Percentiles rank a stretch among this genome's conserved stretches.
These are phyloP conservation scores for Penicillium flavigenum DNA, from an alignment of 495 filamentous ascomycete species.

Conservation along the genomic window DNA sequence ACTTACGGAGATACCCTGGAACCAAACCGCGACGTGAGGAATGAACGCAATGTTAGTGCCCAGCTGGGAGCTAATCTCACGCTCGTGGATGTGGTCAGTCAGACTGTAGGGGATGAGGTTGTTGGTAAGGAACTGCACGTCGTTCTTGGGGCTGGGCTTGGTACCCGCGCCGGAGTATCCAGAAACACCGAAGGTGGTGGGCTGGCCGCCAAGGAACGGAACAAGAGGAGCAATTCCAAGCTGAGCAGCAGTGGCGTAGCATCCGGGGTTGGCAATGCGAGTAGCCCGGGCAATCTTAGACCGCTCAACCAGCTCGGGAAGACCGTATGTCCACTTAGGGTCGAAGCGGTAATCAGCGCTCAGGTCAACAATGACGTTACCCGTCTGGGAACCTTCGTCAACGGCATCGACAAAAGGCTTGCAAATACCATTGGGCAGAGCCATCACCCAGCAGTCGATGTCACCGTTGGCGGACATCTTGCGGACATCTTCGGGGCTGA, in stretches of 20 bases:
- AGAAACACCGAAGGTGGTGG: conserved; percentile 88
- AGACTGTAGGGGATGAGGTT: conserved; percentile 93
- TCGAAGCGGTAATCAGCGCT: conserved; percentile 96
- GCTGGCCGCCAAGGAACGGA: conserved; percentile 72
- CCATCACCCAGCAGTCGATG: conserved; percentile 98
- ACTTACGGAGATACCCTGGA: conserved; percentile 82
- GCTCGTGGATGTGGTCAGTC: conserved; percentile 95
- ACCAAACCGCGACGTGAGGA: conserved; percentile 95
- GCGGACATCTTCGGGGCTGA: conserved; percentile 84
- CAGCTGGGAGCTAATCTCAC: conserved; percentile 80
- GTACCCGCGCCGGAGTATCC: conserved; percentile 97
- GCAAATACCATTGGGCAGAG: conserved; percentile 94
- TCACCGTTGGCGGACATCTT: conserved; percentile 88
- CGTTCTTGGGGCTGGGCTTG: conserved; percentile 94
- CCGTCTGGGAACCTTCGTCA: conserved; percentile 65
- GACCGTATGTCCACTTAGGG: conserved; percentile 87
- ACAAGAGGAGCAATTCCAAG: conserved; percentile 84
- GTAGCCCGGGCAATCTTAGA: conserved; percentile 77
- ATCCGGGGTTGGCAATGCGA: conserved; percentile 91
- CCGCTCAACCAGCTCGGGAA: conserved; percentile 82
- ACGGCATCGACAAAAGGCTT: conserved; percentile 94
- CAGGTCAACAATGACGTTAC: conserved; percentile 86
- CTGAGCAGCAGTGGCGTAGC: conserved; percentile 96
- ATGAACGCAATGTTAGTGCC: conserved; percentile 80
- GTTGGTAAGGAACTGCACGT: conserved; percentile 79